Base-by-base conservation (phyloP, 148 eudicot species). In the Silene latifolia region DNA sequence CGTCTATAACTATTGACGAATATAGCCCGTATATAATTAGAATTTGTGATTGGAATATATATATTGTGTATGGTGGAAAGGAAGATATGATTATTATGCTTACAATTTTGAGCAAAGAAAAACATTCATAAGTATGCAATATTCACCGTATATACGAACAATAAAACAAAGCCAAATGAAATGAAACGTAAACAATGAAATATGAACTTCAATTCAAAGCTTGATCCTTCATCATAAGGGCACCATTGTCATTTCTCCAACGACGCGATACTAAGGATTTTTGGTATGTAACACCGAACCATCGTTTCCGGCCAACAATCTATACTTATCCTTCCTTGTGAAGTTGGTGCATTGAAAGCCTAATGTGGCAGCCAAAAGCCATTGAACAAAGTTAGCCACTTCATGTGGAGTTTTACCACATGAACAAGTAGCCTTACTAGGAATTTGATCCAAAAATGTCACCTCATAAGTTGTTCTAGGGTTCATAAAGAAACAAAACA, bases 401-500 rank as follows among this genome's bases (percentile, higher is more conserved):
- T 86, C 83, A 73, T 78, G 72, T 7, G 77, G 51, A 15, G 51
- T 48, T 63, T 79, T 82, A 59, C 86, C 87, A 2, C 75, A 46
- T 0, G 71, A 54, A 72, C 82, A 84, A 35, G 83, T 82, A 1
- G 68, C 73, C 46, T 80, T 77, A 5, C 13, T 25, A 0, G 88
- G 81, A 27, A 85, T 47, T 72, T 85, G 68, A 27, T 85, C 60
- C 75, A 87, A 74, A 74, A 87, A 87, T n/a, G 82, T 87, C 8
- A 87, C 76, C 77, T 77, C 80, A 48, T 88, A 81, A 39, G 32
- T 69, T 21, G 87, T 80, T 14, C 83, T 62, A 19, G 87, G 88
- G 61, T 88, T 86, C 88, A 88, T 85, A 74, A 83, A 63, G 67
- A 83, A 88, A 78, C 72, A 88, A 14, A 85, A 27, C 8, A 82